Base-by-base conservation (phyloP, 2,329 filamentous ascomycete species). In the Cytospora chrysosperma region DNA sequence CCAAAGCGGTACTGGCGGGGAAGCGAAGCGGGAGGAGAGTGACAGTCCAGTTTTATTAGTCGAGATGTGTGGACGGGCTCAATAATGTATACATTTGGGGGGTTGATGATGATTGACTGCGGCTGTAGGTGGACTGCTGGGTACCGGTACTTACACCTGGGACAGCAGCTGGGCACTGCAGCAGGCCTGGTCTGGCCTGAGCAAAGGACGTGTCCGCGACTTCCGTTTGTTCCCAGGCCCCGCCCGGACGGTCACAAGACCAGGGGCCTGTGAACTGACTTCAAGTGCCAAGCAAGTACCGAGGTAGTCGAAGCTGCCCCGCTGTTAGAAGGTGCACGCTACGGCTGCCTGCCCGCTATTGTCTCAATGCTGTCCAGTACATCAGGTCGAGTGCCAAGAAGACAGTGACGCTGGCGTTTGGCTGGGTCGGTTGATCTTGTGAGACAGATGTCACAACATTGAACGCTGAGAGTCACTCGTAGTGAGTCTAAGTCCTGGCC, bases 371-470 rank as follows among this genome's bases (percentile, higher is more conserved):
- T 17, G 5, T 1, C 2, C 40, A 21, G 19, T 52, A 52, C 52
- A 30, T 37, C 19, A 7, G 19, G 30, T 4, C 30, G 6, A 43
- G 13, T 57, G 55, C 34, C 37, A 52, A 27, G 50, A 52, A 27
- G 21, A 17, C 37, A 28, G 27, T 55, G 53, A 37, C 53, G 53
- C 53, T 40, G 53, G 30, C 28, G 17, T n/a, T 37, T 55, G n/a
- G 10, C 12, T 17, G n/a, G 50, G 27, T 27, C 50, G 24, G 17
- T 52, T n/a, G 50, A 52, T 52, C 50, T 34, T 40, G n/a, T 57
- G 55, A 57, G 55, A 57, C 37, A 30, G n/a, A 61, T 27, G 59
- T 15, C 30, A 40, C 28, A 15, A 40, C 54, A 15, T 40, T 53
- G 43, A 15, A 40, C 54, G 15, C 52, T 53, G 43, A 55, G 12